Evolutionary conservation across 176 grass and related monocot species (phyloP).

Genomic region (Phragmites australis): DNA sequence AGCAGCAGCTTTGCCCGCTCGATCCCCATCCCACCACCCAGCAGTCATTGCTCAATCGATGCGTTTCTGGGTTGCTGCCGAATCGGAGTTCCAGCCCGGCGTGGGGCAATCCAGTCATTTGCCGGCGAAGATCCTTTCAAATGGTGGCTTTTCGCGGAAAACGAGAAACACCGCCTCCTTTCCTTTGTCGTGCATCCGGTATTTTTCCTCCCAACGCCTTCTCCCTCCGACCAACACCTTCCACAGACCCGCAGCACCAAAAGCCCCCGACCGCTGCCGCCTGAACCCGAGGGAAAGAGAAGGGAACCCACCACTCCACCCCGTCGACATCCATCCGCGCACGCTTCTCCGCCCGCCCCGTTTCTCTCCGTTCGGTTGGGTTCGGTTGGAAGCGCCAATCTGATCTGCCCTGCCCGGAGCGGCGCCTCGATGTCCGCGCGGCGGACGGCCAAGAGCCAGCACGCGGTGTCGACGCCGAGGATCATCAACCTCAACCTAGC

Average conservation of each 20-base stretch:
- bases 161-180: conserved; percentile 46
- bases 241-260: conserved; percentile 36
- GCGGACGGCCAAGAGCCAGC: conserved; percentile 52
- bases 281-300: conserved; percentile 36
- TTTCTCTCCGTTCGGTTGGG: background rate
- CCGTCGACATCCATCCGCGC: conserved; percentile 24
- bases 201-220: conserved; percentile 35
- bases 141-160: conserved; percentile 61
- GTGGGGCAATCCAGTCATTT: conserved; percentile 54
- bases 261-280: conserved; percentile 56
- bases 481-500: conserved; percentile 58
- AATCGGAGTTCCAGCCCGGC: background rate
- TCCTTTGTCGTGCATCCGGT: conserved; percentile 2
- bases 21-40: conserved; percentile 3
- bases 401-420: background rate
- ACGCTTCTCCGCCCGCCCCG: background rate
- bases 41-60: conserved; percentile 39
- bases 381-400: background rate
- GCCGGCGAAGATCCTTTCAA: conserved; percentile 58
- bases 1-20: background rate
- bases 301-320: background rate
- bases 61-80: background rate
- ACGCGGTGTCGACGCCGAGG: conserved; percentile 42
- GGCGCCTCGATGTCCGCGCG: conserved; percentile 46
- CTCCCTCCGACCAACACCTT: conserved; percentile 52